Base-by-base conservation (phyloP, 805 yeast genomes). In the Myxozyma udenii region DNA sequence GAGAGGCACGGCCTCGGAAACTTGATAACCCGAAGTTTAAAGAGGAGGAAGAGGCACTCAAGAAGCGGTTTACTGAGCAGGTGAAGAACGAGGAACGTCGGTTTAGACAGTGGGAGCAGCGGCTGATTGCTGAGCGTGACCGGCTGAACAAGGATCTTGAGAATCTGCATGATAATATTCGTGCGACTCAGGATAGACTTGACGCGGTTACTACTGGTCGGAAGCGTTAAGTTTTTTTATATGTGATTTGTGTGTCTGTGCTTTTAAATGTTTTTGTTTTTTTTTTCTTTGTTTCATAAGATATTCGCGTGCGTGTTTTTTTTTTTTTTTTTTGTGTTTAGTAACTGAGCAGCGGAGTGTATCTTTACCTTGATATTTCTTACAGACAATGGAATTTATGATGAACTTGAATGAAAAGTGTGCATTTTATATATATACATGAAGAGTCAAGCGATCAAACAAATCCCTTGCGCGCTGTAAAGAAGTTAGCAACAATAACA, bases 101-200 rank as follows among this genome's bases (percentile, higher is more conserved):
- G 67, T 93, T 93, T 71, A 87, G 95, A 76, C 96, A 91, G 75
- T 93, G 99, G 98, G 97, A 90, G 74, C 87, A 89, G 63, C 91
- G 93, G 68, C 87, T 93, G 62, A 93, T 89, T 61, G 88, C 87
- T 62, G 97, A 93, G 74, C 85, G 96, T 74, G 87, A 89, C 71
- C 81, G 95, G 69, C 78, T 93, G 68, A 93, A 93, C 73, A 85
- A 85, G 70, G 98, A 93, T 71, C 78, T 93, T 64, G 96, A 91
- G 64, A 48, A 43, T 23, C 30, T 48, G 11, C 52, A 48, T 16
- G 52, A 48, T 21, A 38, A 24, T 21, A 47, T 47, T 22, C 51
- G 42, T 24, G 19, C 42, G 12, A 41, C 42, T 3, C 51, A 47
- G 35, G 21, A 39, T 2, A 47, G 40, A 45, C 38, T 47, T 24